Base-by-base conservation (phyloP, 495 filamentous ascomycete species). In the Bathelium albidoporum region DNA sequence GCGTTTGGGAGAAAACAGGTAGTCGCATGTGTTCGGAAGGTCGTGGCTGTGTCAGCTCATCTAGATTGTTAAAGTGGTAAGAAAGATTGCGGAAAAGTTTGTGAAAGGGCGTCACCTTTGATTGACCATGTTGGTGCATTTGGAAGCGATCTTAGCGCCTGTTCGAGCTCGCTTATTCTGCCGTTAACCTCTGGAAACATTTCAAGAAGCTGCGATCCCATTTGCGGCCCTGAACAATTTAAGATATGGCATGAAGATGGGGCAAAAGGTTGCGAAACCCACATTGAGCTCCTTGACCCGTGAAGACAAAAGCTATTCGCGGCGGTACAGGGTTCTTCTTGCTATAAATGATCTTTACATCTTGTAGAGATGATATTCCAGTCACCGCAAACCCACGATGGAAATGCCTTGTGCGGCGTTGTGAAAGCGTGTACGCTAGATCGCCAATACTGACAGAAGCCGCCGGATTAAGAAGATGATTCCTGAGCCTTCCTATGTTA, bases 231-330 rank as follows among this genome's bases (percentile, higher is more conserved):
- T n/a, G n/a, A n/a, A n/a, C n/a, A n/a, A n/a, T n/a, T n/a, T n/a
- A n/a, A n/a, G n/a, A n/a, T n/a, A n/a, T n/a, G n/a, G n/a, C n/a
- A n/a, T n/a, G n/a, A n/a, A n/a, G n/a, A n/a, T n/a, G n/a, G n/a
- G n/a, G n/a, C n/a, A n/a, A n/a, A n/a, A n/a, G n/a, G n/a, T n/a
- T n/a, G n/a, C n/a, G n/a, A n/a, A n/a, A n/a, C n/a, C n/a, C n/a
- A n/a, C n/a, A 78, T 34, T 80, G 78, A 1, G 77, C 78, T 4
- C 78, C 78, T 65, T 80, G 78, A 10, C 78, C 78, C 1, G 78
- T 80, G 62, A 80, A 80, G 0, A 80, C 60, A 26, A 62, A 22
- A 5, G 11, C 44, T 5, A 49, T 49, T n/a, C 18, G n/a, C n/a
- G n/a, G 44, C 0, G 44, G 44, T 22, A n/a, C 14, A 22, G 20